phyloP scores from a whole-genome alignment of 176 grass and related monocot genomes.

The Musa schizocarpa region DNA sequence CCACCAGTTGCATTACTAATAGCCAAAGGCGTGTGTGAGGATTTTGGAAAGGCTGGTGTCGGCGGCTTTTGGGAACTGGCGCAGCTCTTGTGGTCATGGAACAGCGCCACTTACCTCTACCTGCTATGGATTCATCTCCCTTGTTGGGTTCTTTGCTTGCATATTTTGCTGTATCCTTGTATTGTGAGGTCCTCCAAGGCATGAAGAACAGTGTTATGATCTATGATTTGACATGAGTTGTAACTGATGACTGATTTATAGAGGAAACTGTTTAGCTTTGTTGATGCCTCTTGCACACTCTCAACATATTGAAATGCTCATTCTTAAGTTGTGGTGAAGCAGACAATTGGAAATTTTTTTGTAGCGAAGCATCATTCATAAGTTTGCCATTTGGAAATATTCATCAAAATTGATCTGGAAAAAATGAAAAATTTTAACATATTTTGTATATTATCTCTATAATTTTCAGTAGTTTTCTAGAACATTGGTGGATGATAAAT shows the following conservation, averaged over 20 bases:
- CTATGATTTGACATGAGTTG: neutral
- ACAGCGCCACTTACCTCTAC: conserved; percentile 82
- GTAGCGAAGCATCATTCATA: no score
- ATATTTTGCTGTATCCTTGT: conserved; percentile 73
- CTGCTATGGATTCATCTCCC: conserved; percentile 70
- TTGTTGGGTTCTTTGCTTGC: conserved; percentile 74
- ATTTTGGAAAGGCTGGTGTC: conserved; percentile 29
- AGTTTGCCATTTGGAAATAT: no score
- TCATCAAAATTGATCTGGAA: no score
- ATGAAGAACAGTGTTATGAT: neutral
- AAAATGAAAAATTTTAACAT: no score
- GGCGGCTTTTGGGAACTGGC: conserved; percentile 67
- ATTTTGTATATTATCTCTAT: no score
- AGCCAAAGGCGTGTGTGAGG: conserved; percentile 34
- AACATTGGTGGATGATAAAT: no score
- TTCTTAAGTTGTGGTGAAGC: no score
- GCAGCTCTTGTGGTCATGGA: conserved; percentile 82
- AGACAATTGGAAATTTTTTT: no score
- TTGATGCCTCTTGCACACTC: no score
- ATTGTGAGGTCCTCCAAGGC: neutral
- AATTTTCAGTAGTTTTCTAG: no score
- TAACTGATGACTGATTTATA: neutral
- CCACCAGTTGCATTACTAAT: conserved; percentile 45
- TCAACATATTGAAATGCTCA: no score
- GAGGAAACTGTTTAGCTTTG: neutral